phyloP scores from a whole-genome alignment of 805 yeast genomes.

The Zygotorulaspora sp. region DNA sequence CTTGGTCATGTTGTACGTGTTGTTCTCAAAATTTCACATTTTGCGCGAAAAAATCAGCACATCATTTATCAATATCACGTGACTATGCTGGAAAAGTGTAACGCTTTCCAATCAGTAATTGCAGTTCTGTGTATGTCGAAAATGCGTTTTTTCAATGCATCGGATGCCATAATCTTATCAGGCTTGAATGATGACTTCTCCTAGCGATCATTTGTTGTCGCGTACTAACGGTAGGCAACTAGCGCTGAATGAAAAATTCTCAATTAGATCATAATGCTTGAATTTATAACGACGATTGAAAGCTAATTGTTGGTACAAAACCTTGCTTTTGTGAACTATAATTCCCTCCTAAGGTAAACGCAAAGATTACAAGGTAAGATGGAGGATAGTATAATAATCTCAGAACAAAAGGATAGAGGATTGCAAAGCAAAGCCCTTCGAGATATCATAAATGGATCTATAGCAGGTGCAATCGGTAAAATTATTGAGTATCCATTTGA shows the following conservation, averaged over 20 bases:
- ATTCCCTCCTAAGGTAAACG: no score
- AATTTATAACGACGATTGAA: neutral
- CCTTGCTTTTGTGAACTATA: no score
- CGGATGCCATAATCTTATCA: no score
- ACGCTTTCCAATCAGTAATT: no score
- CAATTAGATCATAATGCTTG: neutral
- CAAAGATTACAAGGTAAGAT: neutral
- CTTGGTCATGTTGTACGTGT: slow-evolving; percentile 18
- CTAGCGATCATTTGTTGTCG: neutral
- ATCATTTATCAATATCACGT: slow-evolving; percentile 4
- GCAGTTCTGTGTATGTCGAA: neutral
- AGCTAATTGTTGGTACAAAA: no score
- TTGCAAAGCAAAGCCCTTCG: slow-evolving; percentile 24
- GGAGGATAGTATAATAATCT: slow-evolving; percentile 12
- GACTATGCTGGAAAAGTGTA: no score
- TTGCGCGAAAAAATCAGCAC: slow-evolving; percentile 7
- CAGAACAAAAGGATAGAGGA: slow-evolving; percentile 11
- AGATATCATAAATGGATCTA: slow-evolving; percentile 38
- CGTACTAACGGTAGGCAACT: neutral
- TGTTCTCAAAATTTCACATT: slow-evolving; percentile 15
- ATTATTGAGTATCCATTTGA: slow-evolving; percentile 88
- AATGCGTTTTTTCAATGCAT: no score
- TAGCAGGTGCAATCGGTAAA: slow-evolving; percentile 80
- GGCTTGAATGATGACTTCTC: no score
- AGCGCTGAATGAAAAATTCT: slow-evolving; percentile 2